Evolutionary conservation across 1,284 basidiomycete species (phyloP), one percentile per base, ranked within the genome.

Genomic region (Sutorius eximius): DNA sequence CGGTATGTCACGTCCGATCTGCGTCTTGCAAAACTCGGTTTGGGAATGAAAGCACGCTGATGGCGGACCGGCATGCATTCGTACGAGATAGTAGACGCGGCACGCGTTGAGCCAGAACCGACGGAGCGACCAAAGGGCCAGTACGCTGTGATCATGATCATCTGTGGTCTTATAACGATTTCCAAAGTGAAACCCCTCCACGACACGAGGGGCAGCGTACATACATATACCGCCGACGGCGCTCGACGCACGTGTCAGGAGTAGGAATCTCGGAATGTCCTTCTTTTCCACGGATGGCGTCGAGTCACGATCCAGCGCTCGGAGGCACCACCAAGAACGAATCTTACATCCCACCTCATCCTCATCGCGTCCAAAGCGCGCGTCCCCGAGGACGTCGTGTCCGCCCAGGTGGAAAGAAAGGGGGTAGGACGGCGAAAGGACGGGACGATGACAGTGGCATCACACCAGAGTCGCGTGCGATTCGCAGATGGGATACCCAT

Each of bases 381-480:
- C 49, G 20, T 24, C 2, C 2, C 30, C 49, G 33, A 49, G 45
- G 29, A 22, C 3, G 29, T 34, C 7, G 34, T 16, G 11, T 30
- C 16, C n/a, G 27, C 18, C 27, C 30, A 13, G 10, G 15, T n/a
- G 30, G 38, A 30, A 22, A 40, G 18, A 13, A 32, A 4, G 20
- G 16, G 29, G n/a, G 9, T 29, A 22, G 48, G 49, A 51, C 27
- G 29, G n/a, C 2, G 7, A 36, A 20, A 34, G 10, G 40, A 34
- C 29, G 29, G 12, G 10, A 32, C 27, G 27, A 32, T 27, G 38
- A 49, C 24, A 41, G 49, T n/a, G n/a, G n/a, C 32, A 51, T 24
- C 49, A 24, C 22, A 24, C n/a, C 46, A 60, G 59, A 60, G 59
- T 60, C 61, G 49, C 61, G 48, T 8, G 20, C 41, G 61, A 59